Percentiles rank a stretch among this genome's conserved stretches.
Evolutionary conservation across 2,329 filamentous ascomycete species (phyloP).

Genomic region (Fusarium incarnatum): DNA sequence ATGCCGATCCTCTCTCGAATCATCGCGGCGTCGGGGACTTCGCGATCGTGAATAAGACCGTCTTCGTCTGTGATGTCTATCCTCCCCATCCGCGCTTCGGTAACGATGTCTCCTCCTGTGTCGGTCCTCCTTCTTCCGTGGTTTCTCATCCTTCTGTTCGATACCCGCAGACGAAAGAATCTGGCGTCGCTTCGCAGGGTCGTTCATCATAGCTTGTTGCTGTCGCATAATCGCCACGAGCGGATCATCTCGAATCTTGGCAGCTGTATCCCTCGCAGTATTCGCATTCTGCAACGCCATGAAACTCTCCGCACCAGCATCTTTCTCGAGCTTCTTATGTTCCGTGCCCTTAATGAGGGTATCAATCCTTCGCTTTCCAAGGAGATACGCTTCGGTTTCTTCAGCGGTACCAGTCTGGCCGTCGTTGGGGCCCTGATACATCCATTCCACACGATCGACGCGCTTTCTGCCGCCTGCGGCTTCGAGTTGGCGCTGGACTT

Average conservation of each 20-base stretch:
- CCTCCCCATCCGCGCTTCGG: conserved; percentile 53
- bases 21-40: conserved; percentile 54
- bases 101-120: conserved; percentile 60
- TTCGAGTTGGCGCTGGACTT: conserved; percentile 90
- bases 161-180: conserved; percentile 74
- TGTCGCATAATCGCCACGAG: conserved; percentile 93
- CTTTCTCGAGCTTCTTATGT: conserved; percentile 83
- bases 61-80: conserved; percentile 56
- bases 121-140: conserved; percentile 47
- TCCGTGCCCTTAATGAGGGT: conserved; percentile 82
- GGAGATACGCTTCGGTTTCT: conserved; percentile 91
- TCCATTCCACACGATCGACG: conserved; percentile 92
- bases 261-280: conserved; percentile 80
- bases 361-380: conserved; percentile 94
- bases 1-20: conserved; percentile 47
- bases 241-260: conserved; percentile 91
- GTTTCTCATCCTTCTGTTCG: conserved; percentile 58
- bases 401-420: conserved; percentile 82
- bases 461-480: conserved; percentile 85
- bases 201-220: conserved; percentile 87
- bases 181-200: conserved; percentile 74
- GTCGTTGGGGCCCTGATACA: conserved; percentile 90
- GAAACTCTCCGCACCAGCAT: conserved; percentile 69
- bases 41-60: conserved; percentile 61
- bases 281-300: conserved; percentile 76